Percentiles rank a stretch among this genome's conserved stretches.
These are phyloP conservation scores for Solidago caesia DNA, from an alignment of 129 eudicot species.

Conservation along the genomic window DNA sequence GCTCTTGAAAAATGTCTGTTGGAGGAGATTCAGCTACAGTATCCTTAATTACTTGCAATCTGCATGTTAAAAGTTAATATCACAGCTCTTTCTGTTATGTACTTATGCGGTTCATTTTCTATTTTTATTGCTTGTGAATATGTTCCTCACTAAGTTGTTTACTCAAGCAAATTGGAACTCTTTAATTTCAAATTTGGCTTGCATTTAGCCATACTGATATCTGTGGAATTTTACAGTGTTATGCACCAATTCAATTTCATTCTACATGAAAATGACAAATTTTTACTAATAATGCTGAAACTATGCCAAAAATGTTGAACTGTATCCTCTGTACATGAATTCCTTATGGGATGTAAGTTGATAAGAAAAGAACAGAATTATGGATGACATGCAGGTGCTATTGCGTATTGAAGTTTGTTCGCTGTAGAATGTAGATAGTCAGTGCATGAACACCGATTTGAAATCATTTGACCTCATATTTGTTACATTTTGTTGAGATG, in stretches of 20 bases:
- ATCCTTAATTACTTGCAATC: slow-evolving; percentile 49
- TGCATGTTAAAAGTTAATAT: slow-evolving; percentile 12
- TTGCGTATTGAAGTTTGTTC: no score
- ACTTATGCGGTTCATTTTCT: not conserved
- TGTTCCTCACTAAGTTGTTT: not conserved
- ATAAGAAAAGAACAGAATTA: not conserved
- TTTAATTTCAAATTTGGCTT: not conserved
- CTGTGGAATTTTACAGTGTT: not conserved
- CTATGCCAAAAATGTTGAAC: not conserved
- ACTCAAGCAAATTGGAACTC: not conserved
- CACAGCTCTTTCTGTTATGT: not conserved
- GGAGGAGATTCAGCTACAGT: slow-evolving; percentile 91
- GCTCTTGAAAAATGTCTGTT: slow-evolving; percentile 73
- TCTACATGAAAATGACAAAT: not conserved
- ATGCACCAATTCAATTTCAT: not conserved
- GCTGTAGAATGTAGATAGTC: no score
- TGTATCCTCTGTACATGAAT: not conserved
- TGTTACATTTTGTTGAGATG: no score
- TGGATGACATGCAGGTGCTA: no score
- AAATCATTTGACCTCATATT: no score
- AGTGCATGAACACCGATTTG: no score
- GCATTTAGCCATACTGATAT: not conserved
- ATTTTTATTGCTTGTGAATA: not conserved
- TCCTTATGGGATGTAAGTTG: not conserved
- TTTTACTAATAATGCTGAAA: not conserved